Conservation (phyloP, 1,139 yeast genomes). For the Schwanniomyces etchellsii region DNA sequence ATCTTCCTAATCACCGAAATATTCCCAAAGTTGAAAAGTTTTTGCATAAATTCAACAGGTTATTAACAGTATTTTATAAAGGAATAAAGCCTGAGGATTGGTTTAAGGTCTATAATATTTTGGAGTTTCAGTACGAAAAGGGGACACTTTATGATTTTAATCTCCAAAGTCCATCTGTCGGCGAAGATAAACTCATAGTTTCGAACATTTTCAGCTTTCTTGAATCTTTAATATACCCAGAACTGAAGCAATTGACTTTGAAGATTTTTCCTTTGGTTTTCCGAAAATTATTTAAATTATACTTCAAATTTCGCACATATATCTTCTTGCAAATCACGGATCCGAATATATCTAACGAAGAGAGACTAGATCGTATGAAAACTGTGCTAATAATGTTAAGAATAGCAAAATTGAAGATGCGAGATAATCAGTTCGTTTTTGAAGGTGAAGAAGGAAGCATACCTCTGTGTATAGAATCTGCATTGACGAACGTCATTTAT, state of each 20-base stretch:
- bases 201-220: conserved; percentile 71
- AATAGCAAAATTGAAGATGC: conserved; percentile 66
- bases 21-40: conserved; percentile 47
- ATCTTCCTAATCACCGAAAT: conserved; percentile 43
- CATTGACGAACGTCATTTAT: conserved; percentile 67
- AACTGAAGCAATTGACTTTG: conserved; percentile 38
- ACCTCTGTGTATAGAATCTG: conserved; percentile 84
- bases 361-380: conserved; percentile 66
- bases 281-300: conserved; percentile 60
- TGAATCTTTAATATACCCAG: conserved; percentile 46
- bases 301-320: conserved; percentile 61
- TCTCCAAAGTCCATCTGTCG: conserved; percentile 31
- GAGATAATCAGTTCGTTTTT: conserved; percentile 51
- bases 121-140: conserved; percentile 57
- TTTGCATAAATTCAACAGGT: conserved; percentile 58
- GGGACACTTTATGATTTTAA: conserved; percentile 58
- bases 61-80: conserved; percentile 55
- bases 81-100: conserved; percentile 70
- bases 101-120: conserved; percentile 67
- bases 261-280: conserved; percentile 66
- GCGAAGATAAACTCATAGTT: conserved; percentile 56
- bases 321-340: conserved; percentile 66
- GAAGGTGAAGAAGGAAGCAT: conserved; percentile 44
- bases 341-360: conserved; percentile 45
- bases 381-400: conserved; percentile 64